Evolutionary conservation across 2,329 filamentous ascomycete genomes (phyloP).

Genomic region (Colletotrichum sansevieriae): DNA sequence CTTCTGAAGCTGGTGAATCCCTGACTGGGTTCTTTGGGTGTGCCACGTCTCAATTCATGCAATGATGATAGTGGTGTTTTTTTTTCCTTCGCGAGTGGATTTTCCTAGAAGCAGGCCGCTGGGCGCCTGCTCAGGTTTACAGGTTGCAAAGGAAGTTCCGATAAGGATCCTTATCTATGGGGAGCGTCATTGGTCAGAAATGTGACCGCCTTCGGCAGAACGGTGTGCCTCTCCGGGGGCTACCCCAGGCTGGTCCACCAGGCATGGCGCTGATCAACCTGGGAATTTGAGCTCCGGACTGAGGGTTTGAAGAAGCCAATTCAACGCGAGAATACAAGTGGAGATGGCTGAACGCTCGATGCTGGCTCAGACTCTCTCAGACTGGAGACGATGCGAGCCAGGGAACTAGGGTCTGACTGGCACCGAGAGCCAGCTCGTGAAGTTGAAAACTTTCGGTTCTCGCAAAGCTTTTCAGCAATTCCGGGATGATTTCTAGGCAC

Average conservation of each 20-base stretch:
- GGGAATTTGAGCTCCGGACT: not conserved
- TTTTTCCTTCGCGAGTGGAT: slow-evolving; percentile 19
- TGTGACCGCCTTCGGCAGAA: slow-evolving; percentile 33
- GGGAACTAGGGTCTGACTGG: no score
- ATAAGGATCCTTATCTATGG: slow-evolving; percentile 27
- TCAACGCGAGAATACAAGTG: not conserved
- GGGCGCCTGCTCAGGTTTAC: not conserved
- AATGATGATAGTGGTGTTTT: slow-evolving; percentile 5
- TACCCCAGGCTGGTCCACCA: slow-evolving; percentile 14
- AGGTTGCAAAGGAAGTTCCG: not conserved
- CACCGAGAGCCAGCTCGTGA: no score
- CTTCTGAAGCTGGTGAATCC: not conserved
- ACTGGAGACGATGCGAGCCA: no score
- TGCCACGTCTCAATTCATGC: slow-evolving; percentile 31
- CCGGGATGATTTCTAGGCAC: no score
- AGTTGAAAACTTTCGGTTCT: no score
- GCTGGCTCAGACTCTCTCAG: not conserved
- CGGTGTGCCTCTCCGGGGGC: not conserved
- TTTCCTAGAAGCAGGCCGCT: slow-evolving; percentile 32
- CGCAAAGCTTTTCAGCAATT: no score
- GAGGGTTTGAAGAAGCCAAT: not conserved
- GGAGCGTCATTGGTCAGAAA: slow-evolving; percentile 8
- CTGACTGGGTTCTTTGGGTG: not conserved
- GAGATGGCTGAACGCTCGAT: no score
- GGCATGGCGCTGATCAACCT: slow-evolving; percentile 7